Conservation (phyloP, 139 green algal species). For the Chlamydomonas schloesseri region DNA sequence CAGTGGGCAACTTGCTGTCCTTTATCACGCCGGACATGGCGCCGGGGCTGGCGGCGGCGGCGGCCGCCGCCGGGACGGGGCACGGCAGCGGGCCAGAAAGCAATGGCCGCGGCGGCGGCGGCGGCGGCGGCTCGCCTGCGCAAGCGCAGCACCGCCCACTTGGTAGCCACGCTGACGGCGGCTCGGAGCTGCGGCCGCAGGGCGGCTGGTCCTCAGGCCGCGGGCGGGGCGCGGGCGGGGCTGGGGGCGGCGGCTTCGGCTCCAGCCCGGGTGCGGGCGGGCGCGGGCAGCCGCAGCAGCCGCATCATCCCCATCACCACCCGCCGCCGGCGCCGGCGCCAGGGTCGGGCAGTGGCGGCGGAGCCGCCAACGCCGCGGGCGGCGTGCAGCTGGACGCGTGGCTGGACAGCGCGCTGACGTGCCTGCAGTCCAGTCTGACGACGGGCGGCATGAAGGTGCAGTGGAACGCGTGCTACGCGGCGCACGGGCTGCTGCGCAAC, state of each 20-base stretch:
- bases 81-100: no score
- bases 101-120: background rate
- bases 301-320: no score
- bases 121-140: background rate
- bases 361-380: background rate
- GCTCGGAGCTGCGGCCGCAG: background rate
- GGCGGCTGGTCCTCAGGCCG: background rate
- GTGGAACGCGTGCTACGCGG: conserved; percentile 74
- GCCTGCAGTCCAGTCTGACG: conserved; percentile 66
- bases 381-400: conserved; percentile 36
- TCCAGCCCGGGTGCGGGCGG: no score
- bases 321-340: no score
- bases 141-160: no score
- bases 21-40: conserved; percentile 33
- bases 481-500: conserved; percentile 55
- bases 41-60: background rate
- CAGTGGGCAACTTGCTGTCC: conserved; percentile 65
- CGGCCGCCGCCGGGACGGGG: background rate
- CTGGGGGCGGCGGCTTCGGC: background rate
- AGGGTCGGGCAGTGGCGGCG: background rate
- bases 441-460: conserved; percentile 75
- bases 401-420: conserved; percentile 49
- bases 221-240: no score
- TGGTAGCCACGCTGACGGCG: background rate
- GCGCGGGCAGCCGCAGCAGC: no score